Percentiles rank a stretch among this genome's conserved stretches.
Conservation (phyloP, 768 basidiomycete species). For the Termitomyces sp. region DNA sequence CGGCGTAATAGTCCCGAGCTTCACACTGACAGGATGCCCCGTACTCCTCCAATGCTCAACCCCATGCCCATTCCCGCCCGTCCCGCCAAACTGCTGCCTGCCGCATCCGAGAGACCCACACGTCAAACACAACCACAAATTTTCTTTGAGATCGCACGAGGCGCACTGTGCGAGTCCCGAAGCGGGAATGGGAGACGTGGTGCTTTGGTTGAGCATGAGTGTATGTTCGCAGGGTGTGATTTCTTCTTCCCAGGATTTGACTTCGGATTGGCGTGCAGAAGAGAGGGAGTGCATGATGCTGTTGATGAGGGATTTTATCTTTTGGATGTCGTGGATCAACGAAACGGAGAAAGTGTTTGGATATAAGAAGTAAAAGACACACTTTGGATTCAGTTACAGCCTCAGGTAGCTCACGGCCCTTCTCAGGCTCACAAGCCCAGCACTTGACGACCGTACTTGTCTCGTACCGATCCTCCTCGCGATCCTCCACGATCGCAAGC, state of each 20-base stretch:
- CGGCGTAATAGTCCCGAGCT: constrained; percentile 93
- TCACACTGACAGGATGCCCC: constrained; percentile 79
- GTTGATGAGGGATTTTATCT: constrained; percentile 50
- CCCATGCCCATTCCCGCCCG: constrained; percentile 87
- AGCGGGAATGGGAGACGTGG: constrained; percentile 40
- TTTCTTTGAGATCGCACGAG: constrained; percentile 81
- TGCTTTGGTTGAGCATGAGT: constrained; percentile 35
- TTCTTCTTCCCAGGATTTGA: constrained; percentile 98
- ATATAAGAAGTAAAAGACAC: not conserved
- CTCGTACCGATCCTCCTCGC: constrained; percentile 87
- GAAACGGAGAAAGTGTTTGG: not conserved
- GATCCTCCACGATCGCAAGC: constrained; percentile 81
- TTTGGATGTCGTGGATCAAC: constrained; percentile 14
- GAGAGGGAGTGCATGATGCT: constrained; percentile 78
- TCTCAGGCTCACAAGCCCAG: constrained; percentile 60
- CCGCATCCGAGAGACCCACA: constrained; percentile 93
- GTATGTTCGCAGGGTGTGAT: constrained; percentile 82
- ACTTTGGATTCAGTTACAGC: constrained; percentile 31
- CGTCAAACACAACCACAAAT: constrained; percentile 92
- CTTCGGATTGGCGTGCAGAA: constrained; percentile 87
- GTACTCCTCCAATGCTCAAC: constrained; percentile 69
- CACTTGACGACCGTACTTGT: constrained; percentile 60
- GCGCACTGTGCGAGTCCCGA: constrained; percentile 77
- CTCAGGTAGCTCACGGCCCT: constrained; percentile 40
- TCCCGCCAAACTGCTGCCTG: constrained; percentile 73